phyloP scores from a whole-genome alignment of 2,329 filamentous ascomycete genomes.

The Colletotrichum abscissum region DNA sequence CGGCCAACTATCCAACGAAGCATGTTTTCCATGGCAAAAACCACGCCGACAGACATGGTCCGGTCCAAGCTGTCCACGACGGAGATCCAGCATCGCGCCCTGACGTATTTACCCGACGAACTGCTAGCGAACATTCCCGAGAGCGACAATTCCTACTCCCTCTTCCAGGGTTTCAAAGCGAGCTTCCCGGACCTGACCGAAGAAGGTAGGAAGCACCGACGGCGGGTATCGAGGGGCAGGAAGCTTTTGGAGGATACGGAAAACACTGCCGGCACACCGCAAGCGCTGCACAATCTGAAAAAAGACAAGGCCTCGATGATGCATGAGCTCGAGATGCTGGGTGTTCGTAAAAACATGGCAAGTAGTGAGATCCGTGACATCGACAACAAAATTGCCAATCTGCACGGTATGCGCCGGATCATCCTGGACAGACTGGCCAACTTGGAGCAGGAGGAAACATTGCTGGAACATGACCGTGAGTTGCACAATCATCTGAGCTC shows the following conservation, averaged over 20 bases:
- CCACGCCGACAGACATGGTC: constrained; percentile 92
- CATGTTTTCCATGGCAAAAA: constrained; percentile 91
- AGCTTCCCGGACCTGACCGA: constrained; percentile 80
- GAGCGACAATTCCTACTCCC: constrained; percentile 84
- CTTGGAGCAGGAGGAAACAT: constrained; percentile 89
- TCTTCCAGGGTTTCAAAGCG: constrained; percentile 97
- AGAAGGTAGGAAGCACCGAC: constrained; percentile 76
- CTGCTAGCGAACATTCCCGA: constrained; percentile 91
- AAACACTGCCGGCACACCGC: constrained; percentile 65
- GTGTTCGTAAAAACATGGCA: constrained; percentile 96
- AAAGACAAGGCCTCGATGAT: constrained; percentile 83
- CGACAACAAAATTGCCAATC: constrained; percentile 94
- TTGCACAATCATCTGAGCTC: constrained; percentile 32
- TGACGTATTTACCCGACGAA: constrained; percentile 90
- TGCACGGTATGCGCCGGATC: constrained; percentile 92
- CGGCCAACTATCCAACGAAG: constrained; percentile 86
- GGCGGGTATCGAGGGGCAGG: constrained; percentile 78
- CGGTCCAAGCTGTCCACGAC: constrained; percentile 88
- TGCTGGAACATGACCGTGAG: constrained; percentile 89
- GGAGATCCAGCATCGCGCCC: constrained; percentile 94
- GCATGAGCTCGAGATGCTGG: constrained; percentile 90
- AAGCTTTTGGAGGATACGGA: constrained; percentile 78
- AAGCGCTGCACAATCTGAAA: constrained; percentile 78
- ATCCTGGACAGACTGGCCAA: constrained; percentile 87
- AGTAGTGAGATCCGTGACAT: constrained; percentile 96